phyloP scores from a whole-genome alignment of 495 filamentous ascomycete genomes.

The Aspergillus carlsbadensis region DNA sequence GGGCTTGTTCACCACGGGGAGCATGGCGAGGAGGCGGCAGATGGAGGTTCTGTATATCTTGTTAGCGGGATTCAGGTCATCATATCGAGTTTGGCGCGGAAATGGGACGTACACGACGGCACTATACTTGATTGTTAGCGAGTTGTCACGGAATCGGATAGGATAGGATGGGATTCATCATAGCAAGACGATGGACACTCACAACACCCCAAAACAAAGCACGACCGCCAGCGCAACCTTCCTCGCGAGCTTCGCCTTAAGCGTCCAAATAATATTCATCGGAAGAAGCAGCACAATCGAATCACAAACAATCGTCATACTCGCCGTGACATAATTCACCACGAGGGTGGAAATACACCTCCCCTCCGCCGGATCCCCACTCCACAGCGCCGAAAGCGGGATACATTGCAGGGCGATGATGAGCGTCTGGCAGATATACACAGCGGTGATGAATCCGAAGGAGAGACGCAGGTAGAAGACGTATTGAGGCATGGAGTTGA shows the following conservation, averaged over 20 bases:
- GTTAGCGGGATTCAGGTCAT: background rate
- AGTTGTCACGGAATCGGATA: no score
- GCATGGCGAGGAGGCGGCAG: slow-evolving; percentile 22
- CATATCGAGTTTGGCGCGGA: background rate
- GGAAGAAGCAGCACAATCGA: no score
- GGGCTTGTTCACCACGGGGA: slow-evolving; percentile 11
- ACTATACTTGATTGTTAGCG: no score
- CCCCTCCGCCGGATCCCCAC: background rate
- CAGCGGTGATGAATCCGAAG: slow-evolving; percentile 18
- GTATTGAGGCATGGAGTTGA: slow-evolving; percentile 25
- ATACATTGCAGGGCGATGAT: slow-evolving; percentile 22
- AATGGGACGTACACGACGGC: no score
- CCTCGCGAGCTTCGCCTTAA: slow-evolving; percentile 15
- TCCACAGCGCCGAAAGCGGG: slow-evolving; percentile 18
- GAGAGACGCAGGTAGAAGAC: slow-evolving; percentile 11
- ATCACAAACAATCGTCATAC: no score
- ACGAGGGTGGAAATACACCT: background rate
- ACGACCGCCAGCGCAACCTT: slow-evolving; percentile 13
- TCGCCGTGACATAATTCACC: no score
- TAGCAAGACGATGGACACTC: background rate
- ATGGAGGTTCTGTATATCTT: slow-evolving; percentile 14
- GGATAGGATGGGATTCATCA: no score
- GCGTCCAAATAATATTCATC: slow-evolving; percentile 14
- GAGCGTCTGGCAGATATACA: slow-evolving; percentile 18
- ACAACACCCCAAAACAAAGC: slow-evolving; percentile 24